phyloP scores from a whole-genome alignment of 2,329 filamentous ascomycete species.

The Fusarium mundagurra region DNA sequence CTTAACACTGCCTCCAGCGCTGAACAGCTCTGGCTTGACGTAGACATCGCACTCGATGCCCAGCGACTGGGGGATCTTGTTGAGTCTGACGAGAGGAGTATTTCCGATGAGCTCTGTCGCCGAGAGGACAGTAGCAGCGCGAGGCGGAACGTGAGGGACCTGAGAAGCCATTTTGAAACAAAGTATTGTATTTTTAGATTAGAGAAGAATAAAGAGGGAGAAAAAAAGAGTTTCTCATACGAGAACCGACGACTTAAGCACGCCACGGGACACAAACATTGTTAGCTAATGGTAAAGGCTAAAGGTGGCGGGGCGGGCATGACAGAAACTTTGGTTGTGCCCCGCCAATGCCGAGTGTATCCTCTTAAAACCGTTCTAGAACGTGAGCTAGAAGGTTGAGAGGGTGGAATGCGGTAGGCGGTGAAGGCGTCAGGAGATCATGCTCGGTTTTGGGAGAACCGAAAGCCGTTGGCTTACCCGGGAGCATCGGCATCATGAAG shows the following conservation, averaged over 20 bases:
- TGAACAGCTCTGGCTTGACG: constrained; percentile 92
- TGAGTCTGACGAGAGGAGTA: constrained; percentile 93
- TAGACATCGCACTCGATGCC: constrained; percentile 91
- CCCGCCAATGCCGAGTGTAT: constrained; percentile 47
- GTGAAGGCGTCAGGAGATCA: neutral
- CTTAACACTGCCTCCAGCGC: constrained; percentile 92
- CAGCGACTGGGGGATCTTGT: constrained; percentile 89
- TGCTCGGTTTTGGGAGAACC: neutral
- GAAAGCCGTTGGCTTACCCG: constrained; percentile 14
- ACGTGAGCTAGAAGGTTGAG: constrained; percentile 12
- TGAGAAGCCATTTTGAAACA: constrained; percentile 37
- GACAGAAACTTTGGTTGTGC: constrained; percentile 30
- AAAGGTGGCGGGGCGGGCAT: constrained; percentile 23
- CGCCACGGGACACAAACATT: constrained; percentile 39
- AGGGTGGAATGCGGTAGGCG: constrained; percentile 7
- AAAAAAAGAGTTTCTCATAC: constrained; percentile 22
- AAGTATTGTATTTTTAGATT: neutral
- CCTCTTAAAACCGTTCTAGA: constrained; percentile 30
- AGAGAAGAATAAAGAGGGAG: neutral
- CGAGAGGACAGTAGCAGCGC: constrained; percentile 59
- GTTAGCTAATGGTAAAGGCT: constrained; percentile 6
- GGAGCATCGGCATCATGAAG: constrained; percentile 7
- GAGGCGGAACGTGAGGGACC: constrained; percentile 47
- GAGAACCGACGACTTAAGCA: constrained; percentile 31
- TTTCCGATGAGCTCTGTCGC: constrained; percentile 92